Conservation (phyloP, 192 early-diverging fungal genomes). For the Geranomyces michiganensis region DNA sequence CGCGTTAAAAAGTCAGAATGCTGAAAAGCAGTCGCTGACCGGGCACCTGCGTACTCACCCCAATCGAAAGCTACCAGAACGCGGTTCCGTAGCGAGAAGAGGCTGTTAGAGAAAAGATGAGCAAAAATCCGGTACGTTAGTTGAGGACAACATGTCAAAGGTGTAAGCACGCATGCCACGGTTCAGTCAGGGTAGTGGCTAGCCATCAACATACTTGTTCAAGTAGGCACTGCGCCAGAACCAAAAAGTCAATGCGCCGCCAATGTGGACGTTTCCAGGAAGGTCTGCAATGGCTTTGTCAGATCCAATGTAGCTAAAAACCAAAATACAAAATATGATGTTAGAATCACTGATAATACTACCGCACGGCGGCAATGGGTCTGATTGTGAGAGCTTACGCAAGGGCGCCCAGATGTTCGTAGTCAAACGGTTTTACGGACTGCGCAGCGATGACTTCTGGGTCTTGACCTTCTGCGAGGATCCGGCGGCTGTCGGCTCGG, state of each 20-base stretch:
- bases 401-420: conserved; percentile 83
- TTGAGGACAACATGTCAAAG: conserved; percentile 66
- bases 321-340: neutral
- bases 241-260: conserved; percentile 52
- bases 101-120: conserved; percentile 45
- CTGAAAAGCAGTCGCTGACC: neutral
- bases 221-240: conserved; percentile 60
- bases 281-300: conserved; percentile 95
- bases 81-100: conserved; percentile 85
- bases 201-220: conserved; percentile 54
- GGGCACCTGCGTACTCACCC: conserved; percentile 32
- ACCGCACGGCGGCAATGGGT: no score
- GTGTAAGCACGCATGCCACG: conserved; percentile 61
- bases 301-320: conserved; percentile 80
- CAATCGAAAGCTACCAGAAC: conserved; percentile 86
- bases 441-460: conserved; percentile 37
- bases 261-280: conserved; percentile 58
- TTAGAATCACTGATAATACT: neutral
- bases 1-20: neutral
- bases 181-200: conserved; percentile 56
- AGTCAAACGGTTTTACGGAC: conserved; percentile 69
- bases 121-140: conserved; percentile 68
- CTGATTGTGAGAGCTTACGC: conserved; percentile 47
- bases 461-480: conserved; percentile 18
- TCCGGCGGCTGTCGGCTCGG: conserved; percentile 18